Conservation (phyloP, 164 flowering plant species). For the Macadamia tetraphylla region DNA sequence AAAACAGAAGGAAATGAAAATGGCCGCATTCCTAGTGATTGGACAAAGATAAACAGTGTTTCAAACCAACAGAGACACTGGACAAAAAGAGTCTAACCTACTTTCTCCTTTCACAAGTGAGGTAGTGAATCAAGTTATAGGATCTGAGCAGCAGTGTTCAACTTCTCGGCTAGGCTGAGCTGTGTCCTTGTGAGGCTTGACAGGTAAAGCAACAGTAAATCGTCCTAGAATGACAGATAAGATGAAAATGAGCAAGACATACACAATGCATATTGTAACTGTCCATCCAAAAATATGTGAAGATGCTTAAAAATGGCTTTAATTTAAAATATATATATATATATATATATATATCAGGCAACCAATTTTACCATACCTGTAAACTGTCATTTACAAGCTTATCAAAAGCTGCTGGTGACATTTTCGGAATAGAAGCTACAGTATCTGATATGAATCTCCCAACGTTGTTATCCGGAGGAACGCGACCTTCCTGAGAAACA, state of each 20-base stretch:
- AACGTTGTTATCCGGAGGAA: constrained; percentile 60
- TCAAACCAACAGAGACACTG: no score
- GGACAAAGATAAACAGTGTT: no score
- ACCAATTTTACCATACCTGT: constrained; percentile 44
- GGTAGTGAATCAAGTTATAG: constrained; percentile 27
- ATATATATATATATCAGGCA: neutral
- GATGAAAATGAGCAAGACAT: neutral
- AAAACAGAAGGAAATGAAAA: no score
- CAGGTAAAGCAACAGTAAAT: constrained; percentile 66
- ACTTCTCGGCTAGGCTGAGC: constrained; percentile 84
- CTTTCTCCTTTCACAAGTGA: no score
- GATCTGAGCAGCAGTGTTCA: constrained; percentile 96
- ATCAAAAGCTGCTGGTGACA: constrained; percentile 67
- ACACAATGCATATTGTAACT: neutral
- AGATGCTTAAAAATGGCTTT: no score
- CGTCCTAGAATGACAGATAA: constrained; percentile 44
- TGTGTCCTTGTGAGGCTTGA: constrained; percentile 94
- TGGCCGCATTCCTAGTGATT: no score
- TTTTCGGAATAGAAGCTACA: constrained; percentile 72
- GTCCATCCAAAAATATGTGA: no score
- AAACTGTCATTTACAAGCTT: constrained; percentile 82
- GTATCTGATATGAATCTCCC: constrained; percentile 74
- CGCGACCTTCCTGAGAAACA: constrained; percentile 61
- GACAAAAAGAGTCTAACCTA: no score
- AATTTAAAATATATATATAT: no score